Base-by-base conservation (phyloP, 1,139 yeast species). In the Zhuliangozyma blackwelliae region DNA sequence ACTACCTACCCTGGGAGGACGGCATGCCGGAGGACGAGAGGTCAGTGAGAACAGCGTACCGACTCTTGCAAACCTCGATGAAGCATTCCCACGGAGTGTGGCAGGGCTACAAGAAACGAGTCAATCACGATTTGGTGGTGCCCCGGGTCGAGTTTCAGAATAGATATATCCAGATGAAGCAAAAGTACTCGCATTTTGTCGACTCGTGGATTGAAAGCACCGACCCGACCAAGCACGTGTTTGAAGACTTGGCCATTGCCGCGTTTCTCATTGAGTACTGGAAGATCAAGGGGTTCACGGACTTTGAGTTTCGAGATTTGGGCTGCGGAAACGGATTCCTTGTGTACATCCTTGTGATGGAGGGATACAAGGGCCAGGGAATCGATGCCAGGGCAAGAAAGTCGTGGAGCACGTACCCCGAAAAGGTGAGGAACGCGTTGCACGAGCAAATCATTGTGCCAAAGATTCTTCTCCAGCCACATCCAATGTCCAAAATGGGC, bases 291-390 rank as follows among this genome's bases (percentile, higher is more conserved):
- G 34, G 35, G 5, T 85, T 82, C 47, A 54, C 62, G 27, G 53
- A 62, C 2, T 79, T 87, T 54, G 80, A 82, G 47, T 90, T 90
- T 54, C 73, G 94, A 43, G 98, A 92, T 57, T 59, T 90, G 39
- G 98, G 98, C 0, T 92, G 98, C 63, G 98, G 98, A 7, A 92
- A 92, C 59, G 98, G 97, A 2, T 68, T 88, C 13, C 63, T 92
- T 35, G 95, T 88, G 7, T 77, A 86, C 50, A 77, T 92, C 21
- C 65, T 92, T 32, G 65, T 75, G 10, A 66, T 68, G 66, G 97
- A 90, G 61, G 97, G 97, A 0, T 86, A 77, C 49, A 65, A 55
- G 28, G 97, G 97, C 2, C 61, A 72, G 37, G 98, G 97, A 7
- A 79, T 90, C 20, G 98, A 92, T 61, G 97, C 96, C 0, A 68